Base-by-base conservation (phyloP, 805 yeast genomes). In the Komagataella phaffii region DNA sequence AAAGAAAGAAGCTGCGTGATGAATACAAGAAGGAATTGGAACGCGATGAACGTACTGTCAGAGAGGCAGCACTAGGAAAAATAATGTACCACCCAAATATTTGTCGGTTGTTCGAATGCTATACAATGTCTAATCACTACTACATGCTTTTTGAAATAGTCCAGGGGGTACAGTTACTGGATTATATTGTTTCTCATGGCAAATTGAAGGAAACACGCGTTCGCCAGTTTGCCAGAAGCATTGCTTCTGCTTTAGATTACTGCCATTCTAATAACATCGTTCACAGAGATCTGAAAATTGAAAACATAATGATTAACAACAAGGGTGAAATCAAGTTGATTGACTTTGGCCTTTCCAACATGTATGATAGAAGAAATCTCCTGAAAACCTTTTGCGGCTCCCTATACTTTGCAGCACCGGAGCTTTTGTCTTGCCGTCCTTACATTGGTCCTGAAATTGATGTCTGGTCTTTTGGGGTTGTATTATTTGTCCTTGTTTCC, bases 391-490 rank as follows among this genome's bases (percentile, higher is more conserved):
- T 88, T 63, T 93, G 99, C 73, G 99, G 99, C 3, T 89, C 97
- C 1, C 73, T 93, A 50, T 93, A 93, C 65, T 93, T 93, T 76
- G 99, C 99, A 0, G 99, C 99, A 0, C 99, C 99, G 0, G 99
- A 93, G 66, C 74, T 93, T 58, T 72, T 93, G 51, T 85, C 87
- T 53, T 99, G 98, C 1, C 81, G 81, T 57, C 97, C 96, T 1
- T 93, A 93, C 61, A 73, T 78, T 44, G 99, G 99, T 0, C 99
- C 99, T 1, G 99, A 93, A 65, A 96, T 93, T 49, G 99, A 93
- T 65, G 83, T 93, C 17, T 93, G 99, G 99, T 88, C 96, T 2
- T 91, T 90, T 72, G 99, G 99, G 56, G 96, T 93, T 36, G 98
- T 93, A 0, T 69, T 93, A 50, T 93, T 88, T 62, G 99, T 93